A percentile compares a stretch with the other conserved stretches of the same genome.
Evolutionary conservation across 2,329 filamentous ascomycete species (phyloP).

Genomic region (Botrytis hyacinthi): DNA sequence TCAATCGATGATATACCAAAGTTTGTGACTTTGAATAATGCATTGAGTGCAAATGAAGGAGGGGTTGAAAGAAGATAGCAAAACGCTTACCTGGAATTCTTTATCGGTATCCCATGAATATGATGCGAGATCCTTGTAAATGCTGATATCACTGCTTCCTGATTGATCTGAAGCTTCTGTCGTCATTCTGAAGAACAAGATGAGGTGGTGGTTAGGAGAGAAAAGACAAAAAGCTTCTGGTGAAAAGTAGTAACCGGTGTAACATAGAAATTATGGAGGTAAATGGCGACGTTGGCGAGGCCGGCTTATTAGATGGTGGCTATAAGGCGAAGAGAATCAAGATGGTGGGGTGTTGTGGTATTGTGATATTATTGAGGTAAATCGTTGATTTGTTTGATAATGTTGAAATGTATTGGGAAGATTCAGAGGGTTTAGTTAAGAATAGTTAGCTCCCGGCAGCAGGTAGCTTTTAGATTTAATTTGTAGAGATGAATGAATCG

Average conservation of each 20-base stretch:
- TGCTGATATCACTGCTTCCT: conserved; percentile 26
- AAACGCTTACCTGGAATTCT: conserved; percentile 58
- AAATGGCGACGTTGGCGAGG: neutral
- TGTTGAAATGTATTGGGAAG: neutral
- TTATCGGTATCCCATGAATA: conserved; percentile 68
- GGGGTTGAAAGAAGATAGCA: neutral
- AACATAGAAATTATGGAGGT: neutral
- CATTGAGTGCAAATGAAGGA: neutral
- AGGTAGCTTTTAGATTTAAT: neutral
- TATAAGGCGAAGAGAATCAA: neutral
- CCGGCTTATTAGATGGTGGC: neutral
- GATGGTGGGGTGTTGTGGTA: neutral
- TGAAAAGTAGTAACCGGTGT: too few relatives aligned
- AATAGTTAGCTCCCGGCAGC: neutral
- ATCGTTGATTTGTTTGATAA: neutral
- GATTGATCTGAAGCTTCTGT: neutral
- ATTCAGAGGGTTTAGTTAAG: neutral
- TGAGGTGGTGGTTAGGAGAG: neutral
- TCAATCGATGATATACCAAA: neutral
- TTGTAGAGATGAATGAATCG: neutral
- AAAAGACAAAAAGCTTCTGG: neutral
- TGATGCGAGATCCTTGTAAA: conserved; percentile 61
- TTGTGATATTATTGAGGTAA: neutral
- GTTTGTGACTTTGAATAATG: neutral
- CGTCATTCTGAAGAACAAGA: conserved; percentile 2